phyloP scores from a whole-genome alignment of 169 alveolate species.

The Ichthyophthirius multifiliis region DNA sequence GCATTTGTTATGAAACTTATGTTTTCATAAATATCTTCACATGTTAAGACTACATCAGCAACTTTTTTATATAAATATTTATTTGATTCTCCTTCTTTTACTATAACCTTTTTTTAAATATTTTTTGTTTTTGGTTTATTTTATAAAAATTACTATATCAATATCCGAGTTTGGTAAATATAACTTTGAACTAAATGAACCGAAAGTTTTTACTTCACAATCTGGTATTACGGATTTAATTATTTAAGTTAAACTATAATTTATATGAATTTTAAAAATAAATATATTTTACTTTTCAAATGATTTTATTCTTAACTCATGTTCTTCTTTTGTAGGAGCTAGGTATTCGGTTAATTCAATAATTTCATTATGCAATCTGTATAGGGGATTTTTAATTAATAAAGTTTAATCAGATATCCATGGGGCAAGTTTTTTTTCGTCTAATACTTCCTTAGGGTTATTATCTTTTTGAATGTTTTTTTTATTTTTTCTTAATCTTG shows the following conservation, averaged over 20 bases:
- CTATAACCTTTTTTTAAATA: neutral
- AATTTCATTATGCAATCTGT: constrained; percentile 42
- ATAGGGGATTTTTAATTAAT: constrained; percentile 14
- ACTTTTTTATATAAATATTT: constrained; percentile 21
- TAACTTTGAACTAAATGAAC: constrained; percentile 29
- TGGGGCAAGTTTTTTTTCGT: constrained; percentile 28
- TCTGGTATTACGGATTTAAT: constrained; percentile 20
- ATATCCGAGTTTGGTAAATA: constrained; percentile 49
- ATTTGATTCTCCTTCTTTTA: neutral
- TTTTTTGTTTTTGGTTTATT: neutral
- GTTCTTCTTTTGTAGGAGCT: constrained; percentile 36
- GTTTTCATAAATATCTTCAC: constrained; percentile 19
- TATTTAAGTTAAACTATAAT: neutral
- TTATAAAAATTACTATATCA: constrained; percentile 24
- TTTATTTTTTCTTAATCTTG: too few species aligned
- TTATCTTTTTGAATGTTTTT: too few species aligned
- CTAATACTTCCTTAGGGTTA: neutral
- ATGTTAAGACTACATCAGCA: constrained; percentile 3
- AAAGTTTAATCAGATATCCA: constrained; percentile 27
- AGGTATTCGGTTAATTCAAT: constrained; percentile 27
- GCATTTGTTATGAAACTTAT: constrained; percentile 38
- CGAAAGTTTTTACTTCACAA: constrained; percentile 34
- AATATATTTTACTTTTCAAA: neutral
- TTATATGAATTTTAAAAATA: neutral
- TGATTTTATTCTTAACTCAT: constrained; percentile 14